Percentiles rank a stretch among this genome's conserved stretches.
Conservation (phyloP, 768 basidiomycete genomes). For the Podaxis sp. region DNA sequence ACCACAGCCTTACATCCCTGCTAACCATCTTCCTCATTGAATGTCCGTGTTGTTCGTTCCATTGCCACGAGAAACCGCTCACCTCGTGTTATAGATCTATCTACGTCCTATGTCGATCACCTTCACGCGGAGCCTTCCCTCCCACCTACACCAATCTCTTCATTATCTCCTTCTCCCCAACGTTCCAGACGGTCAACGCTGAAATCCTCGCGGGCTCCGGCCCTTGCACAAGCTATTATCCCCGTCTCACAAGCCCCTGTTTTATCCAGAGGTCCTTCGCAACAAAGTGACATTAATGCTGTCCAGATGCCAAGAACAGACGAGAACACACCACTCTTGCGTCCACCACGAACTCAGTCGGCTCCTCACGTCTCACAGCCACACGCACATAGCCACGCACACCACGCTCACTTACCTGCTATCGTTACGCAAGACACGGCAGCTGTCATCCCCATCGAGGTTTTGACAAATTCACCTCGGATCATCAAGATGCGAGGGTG, state of each 20-base stretch:
- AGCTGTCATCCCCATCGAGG: slow-evolving; percentile 24
- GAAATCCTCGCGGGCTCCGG: slow-evolving; percentile 1
- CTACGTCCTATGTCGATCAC: slow-evolving; percentile 72
- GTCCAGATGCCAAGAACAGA: not conserved
- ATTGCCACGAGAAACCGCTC: not conserved
- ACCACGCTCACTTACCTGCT: slow-evolving; percentile 11
- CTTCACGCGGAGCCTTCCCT: slow-evolving; percentile 65
- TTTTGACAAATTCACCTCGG: slow-evolving; percentile 31
- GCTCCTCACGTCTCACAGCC: slow-evolving; percentile 3
- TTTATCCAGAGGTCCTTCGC: slow-evolving; percentile 15
- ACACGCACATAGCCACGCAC: slow-evolving; percentile 9
- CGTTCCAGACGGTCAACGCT: slow-evolving; percentile 16
- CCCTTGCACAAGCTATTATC: not conserved
- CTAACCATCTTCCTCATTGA: slow-evolving; percentile 76
- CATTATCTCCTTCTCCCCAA: slow-evolving; percentile 22
- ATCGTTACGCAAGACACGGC: slow-evolving; percentile 13
- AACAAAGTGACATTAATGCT: not conserved
- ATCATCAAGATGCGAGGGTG: slow-evolving; percentile 24
- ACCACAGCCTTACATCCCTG: slow-evolving; percentile 56
- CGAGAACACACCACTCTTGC: slow-evolving; percentile 12
- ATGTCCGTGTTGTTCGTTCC: slow-evolving; percentile 47
- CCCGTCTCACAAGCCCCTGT: slow-evolving; percentile 6
- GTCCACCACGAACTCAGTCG: not conserved
- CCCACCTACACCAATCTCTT: slow-evolving; percentile 37
- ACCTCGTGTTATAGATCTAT: slow-evolving; percentile 50